phyloP scores from a whole-genome alignment of 2,329 filamentous ascomycete species.

The Cladosporium sp. region DNA sequence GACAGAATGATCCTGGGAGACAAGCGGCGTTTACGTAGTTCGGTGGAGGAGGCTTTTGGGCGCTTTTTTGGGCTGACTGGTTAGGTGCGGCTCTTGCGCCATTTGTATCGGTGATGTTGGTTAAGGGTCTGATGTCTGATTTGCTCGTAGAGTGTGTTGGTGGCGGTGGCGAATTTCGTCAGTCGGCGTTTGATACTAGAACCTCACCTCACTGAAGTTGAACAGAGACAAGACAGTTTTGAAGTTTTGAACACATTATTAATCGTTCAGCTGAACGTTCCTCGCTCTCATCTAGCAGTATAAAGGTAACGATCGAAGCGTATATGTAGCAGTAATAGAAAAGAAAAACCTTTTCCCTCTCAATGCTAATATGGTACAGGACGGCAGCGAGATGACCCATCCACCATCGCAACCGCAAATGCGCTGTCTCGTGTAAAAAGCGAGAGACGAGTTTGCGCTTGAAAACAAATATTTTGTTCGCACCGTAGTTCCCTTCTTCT shows the following conservation, averaged over 20 bases:
- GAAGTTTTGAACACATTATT: background rate
- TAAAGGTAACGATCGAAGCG: background rate
- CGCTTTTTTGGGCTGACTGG: background rate
- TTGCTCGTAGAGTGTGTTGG: background rate
- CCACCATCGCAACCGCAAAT: slow-evolving; percentile 6
- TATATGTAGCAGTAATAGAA: background rate
- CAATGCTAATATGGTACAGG: slow-evolving; percentile 7
- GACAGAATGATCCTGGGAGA: background rate
- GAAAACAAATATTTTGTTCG: background rate
- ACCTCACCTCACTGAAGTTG: background rate
- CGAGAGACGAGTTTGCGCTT: slow-evolving; percentile 4
- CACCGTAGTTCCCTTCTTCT: background rate
- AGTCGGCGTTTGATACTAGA: background rate
- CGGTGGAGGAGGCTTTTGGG: background rate
- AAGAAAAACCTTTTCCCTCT: background rate
- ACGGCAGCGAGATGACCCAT: background rate
- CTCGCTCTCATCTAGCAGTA: slow-evolving; percentile 4
- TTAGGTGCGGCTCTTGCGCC: background rate
- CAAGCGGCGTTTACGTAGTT: background rate
- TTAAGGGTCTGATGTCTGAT: background rate
- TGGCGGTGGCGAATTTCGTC: background rate
- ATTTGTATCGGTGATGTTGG: background rate
- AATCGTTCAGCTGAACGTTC: background rate
- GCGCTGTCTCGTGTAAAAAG: background rate
- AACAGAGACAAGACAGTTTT: background rate